Base-by-base conservation (phyloP, 306 rosid species). In the Pueraria montana region DNA sequence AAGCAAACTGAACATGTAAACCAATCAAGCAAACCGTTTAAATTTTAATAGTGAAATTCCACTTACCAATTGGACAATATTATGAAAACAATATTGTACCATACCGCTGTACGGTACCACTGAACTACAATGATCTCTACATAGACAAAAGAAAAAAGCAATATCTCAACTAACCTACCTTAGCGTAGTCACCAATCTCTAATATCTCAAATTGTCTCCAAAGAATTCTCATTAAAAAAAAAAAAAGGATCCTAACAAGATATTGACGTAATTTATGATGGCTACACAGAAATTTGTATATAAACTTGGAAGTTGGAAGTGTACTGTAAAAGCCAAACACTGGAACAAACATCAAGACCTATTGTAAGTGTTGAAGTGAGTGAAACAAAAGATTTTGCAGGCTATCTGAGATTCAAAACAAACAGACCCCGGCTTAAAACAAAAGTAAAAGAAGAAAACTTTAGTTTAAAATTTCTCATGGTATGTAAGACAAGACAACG, bases 401-500 rank as follows among this genome's bases (percentile, higher is more conserved):
- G 71, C 46, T 65, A 66, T 4, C 14, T 42, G 32, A 23, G 34
- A 27, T 23, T 46, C 18, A 20, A 70, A 61, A 49, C 43, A 81
- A 23, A 50, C 11, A 3, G 36, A 49, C 17, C 42, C 9, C 20
- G 1, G 66, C 74, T 49, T 18, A 58, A 32, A 61, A 83, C 50
- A 6, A 38, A 4, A 18, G 2, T 32, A 32, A 63, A 9, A 78
- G 8, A 62, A 61, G 6, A 59, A 72, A 65, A 13, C 20, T 6
- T 24, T 36, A 8, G 8, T 76, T 58, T 11, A 59, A 13, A 76
- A 58, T 4, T 45, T 77, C 3, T 26, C 43, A 11, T 26, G 14
- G 30, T 40, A 17, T 30, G 26, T 16, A 48, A 18, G 64, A 72
- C 11, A 64, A 81, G 78, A 62, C 84, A 88, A 88, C 91, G 91